Evolutionary conservation across 2,329 filamentous ascomycete species (phyloP).

Genomic region (Ceratocystis albifundus): DNA sequence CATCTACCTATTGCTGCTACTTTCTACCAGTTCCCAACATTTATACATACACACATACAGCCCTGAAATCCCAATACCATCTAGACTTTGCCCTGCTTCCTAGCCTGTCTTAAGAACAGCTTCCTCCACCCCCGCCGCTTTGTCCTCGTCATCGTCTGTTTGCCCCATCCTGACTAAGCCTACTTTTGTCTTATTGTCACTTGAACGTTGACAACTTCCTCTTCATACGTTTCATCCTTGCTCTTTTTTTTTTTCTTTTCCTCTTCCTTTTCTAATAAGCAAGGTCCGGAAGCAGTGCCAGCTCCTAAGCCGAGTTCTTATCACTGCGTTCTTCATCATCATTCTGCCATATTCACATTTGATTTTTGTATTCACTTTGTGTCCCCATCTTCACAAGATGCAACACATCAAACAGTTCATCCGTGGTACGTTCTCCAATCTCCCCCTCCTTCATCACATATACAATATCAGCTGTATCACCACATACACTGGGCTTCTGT

Average conservation of each 20-base stretch:
- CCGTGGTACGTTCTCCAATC: slow-evolving; percentile 20
- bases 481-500: background rate
- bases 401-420: slow-evolving; percentile 23
- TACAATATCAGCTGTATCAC: background rate
- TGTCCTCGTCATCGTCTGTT: background rate
- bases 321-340: background rate
- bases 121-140: background rate
- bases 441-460: background rate
- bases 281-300: background rate
- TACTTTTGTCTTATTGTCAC: background rate
- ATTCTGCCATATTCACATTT: background rate
- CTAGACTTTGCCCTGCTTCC: background rate
- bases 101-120: background rate
- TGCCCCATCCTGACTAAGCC: background rate
- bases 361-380: slow-evolving; percentile 1
- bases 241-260: background rate
- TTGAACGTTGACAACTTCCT: background rate
- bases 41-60: background rate
- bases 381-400: slow-evolving; percentile 11
- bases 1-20: background rate
- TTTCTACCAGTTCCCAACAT: background rate
- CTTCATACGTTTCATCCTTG: background rate
- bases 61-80: background rate
- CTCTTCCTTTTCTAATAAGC: background rate
- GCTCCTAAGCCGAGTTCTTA: background rate